Conservation (phyloP, 768 basidiomycete genomes). For the Suillus brevipes region DNA sequence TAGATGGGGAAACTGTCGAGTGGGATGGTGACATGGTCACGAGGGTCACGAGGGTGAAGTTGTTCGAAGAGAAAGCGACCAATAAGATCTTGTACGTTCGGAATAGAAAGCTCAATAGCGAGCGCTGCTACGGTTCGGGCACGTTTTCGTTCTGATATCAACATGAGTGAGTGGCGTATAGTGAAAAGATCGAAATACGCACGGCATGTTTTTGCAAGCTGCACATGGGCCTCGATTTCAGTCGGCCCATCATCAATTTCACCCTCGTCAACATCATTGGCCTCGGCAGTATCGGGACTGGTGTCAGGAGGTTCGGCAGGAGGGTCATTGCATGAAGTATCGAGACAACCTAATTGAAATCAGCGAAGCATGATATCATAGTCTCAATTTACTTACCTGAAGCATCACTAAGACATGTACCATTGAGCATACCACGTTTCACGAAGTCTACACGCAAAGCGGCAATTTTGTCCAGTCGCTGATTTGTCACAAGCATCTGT, state of each 20-base stretch:
- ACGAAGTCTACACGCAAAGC: too few species aligned
- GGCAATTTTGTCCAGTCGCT: too few species aligned
- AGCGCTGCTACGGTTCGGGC: background rate
- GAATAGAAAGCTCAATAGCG: background rate
- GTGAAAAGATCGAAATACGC: too few species aligned
- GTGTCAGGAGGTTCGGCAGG: too few species aligned
- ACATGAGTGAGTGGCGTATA: too few species aligned
- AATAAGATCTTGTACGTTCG: background rate
- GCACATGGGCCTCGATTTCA: background rate
- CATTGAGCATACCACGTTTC: too few species aligned
- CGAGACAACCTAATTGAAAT: background rate
- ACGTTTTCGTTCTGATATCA: background rate
- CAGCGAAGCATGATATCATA: too few species aligned
- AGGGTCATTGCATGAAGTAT: too few species aligned
- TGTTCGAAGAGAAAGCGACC: background rate
- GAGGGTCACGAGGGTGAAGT: background rate
- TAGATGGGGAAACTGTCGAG: background rate
- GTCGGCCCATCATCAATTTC: background rate
- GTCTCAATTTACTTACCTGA: too few species aligned
- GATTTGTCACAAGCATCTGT: too few species aligned
- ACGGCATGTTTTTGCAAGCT: background rate
- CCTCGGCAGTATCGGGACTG: conserved; percentile 8
- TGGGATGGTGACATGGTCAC: background rate
- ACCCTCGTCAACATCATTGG: conserved; percentile 10
- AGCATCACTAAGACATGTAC: too few species aligned